Base-by-base conservation (phyloP, 305 asterid species). In the Fraxinus platypoda region DNA sequence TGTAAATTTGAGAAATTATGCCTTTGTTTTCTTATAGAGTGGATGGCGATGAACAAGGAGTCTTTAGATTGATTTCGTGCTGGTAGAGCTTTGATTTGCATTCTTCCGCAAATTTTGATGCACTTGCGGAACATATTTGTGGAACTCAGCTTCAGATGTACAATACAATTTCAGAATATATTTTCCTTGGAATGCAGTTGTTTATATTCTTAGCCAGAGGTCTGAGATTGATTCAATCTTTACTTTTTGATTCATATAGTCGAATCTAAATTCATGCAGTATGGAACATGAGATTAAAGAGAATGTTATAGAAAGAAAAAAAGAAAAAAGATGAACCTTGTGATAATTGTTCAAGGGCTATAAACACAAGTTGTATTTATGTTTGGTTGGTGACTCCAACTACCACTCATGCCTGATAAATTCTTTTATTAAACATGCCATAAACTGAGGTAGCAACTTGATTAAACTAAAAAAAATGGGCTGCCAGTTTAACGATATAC, bases 1-100 rank as follows among this genome's bases (percentile, higher is more conserved):
- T 93, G 97, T 92, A 91, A 93, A 89, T 92, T 91, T 49, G 90
- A 92, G 86, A 91, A 88, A 84, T 74, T 94, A 80, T 97, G 98
- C 88, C 98, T 97, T 83, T 89, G 94, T 87, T 89, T 88, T 78
- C 93, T 97, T 88, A 87, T 91, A 88, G 97, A 91, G 86, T 91
- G 94, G 93, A 78, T 93, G 90, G 89, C 38, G 74, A 78, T 57
- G 83, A 90, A 91, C 83, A 87, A 87, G 87, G 83, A 85, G 76
- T 66, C 83, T 78, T 77, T 78, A 74, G 88, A 76, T 81, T 91
- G 88, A 87, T 73, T 35, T 64, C 85, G 80, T 52, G 76, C 64
- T 52, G 64, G n/a, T 52, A 84, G 78, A 80, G 86, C 78, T 81
- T 46, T 68, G 33, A 33, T 71, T 82, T 81, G 80, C 28, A 76